Percentiles rank a stretch among this genome's conserved stretches.
These are phyloP conservation scores for Emmonsiellopsis sp. DNA, from an alignment of 2,329 filamentous ascomycete genomes.

Conservation along the genomic window DNA sequence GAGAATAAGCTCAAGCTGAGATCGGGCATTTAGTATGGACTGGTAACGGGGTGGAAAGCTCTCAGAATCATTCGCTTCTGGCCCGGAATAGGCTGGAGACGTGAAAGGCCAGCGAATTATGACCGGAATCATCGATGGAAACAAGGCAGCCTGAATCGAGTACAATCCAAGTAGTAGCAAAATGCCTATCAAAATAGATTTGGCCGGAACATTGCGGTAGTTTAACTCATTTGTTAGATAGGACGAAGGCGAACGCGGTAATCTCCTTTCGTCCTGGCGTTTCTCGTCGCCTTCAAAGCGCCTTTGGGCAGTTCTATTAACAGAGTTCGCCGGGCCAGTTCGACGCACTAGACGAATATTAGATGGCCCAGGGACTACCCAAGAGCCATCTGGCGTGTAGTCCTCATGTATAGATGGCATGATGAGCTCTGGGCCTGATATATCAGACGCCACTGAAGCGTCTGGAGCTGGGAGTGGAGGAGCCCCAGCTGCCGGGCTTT, in stretches of 20 bases:
- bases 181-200: neutral
- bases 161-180: neutral
- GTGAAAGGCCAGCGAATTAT: too few species aligned
- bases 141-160: neutral
- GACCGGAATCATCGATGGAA: neutral
- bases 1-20: neutral
- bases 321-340: too few species aligned
- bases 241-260: neutral
- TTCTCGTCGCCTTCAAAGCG: neutral
- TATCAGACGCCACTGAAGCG: neutral
- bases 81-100: neutral
- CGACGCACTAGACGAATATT: too few species aligned
- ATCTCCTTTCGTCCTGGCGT: neutral
- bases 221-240: neutral
- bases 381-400: conserved; percentile 2
- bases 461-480: neutral
- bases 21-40: neutral
- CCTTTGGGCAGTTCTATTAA: neutral
- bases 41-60: neutral
- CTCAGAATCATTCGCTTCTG: neutral
- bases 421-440: conserved; percentile 5
- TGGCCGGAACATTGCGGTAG: too few species aligned
- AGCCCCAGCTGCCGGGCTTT: neutral
- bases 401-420: conserved; percentile 6
- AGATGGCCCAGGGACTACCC: neutral